These are phyloP conservation scores for Cryptococcus amylolentus DNA, from an alignment of 1,284 basidiomycete species.

Conservation along the genomic window DNA sequence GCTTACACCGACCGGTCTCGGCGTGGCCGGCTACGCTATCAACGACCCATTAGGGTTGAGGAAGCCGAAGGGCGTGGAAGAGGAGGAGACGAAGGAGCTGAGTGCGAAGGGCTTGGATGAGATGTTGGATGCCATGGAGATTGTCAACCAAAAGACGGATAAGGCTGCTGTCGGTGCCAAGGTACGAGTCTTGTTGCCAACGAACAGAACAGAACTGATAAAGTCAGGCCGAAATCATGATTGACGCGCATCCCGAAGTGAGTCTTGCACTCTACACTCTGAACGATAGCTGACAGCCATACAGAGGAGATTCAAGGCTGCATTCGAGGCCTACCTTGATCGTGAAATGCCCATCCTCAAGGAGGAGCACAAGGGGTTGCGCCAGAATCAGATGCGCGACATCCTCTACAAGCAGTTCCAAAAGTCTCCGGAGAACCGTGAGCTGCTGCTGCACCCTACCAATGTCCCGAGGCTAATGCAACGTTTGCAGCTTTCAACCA, in stretches of 20 bases:
- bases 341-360: constrained; percentile 74
- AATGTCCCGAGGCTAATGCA: neutral
- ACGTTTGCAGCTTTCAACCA: constrained; percentile 68
- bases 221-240: constrained; percentile 62
- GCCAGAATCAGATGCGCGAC: constrained; percentile 50
- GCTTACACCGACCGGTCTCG: constrained; percentile 17
- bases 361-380: constrained; percentile 57
- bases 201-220: neutral
- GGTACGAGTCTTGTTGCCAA: constrained; percentile 18
- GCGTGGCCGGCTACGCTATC: constrained; percentile 31
- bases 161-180: constrained; percentile 74
- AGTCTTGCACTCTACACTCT: constrained; percentile 31
- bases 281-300: neutral
- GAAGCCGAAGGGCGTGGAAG: constrained; percentile 25
- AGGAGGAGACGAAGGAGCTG: constrained; percentile 63
- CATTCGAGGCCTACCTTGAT: constrained; percentile 89
- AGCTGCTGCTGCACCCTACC: constrained; percentile 5
- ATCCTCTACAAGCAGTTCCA: constrained; percentile 50
- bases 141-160: constrained; percentile 87
- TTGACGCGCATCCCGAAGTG: constrained; percentile 94
- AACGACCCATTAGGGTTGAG: constrained; percentile 66
- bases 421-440: constrained; percentile 50
- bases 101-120: constrained; percentile 86
- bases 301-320: constrained; percentile 86
- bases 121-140: constrained; percentile 80